Evolutionary conservation across 805 yeast species (phyloP), one percentile per base, ranked within the genome.

Genomic region (Candida pseudoglaebosa): DNA sequence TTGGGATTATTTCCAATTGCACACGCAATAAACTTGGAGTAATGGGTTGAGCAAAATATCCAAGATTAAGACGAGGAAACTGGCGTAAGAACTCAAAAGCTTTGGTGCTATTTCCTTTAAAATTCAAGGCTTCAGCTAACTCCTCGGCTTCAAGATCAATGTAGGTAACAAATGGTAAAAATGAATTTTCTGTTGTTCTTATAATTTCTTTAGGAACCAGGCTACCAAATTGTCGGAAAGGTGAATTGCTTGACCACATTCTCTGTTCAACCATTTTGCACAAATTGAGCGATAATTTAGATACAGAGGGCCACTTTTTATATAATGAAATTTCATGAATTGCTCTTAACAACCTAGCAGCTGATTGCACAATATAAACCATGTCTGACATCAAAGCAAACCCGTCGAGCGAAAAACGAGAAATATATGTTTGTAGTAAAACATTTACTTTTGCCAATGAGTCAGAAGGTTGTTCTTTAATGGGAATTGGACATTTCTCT

Each of bases 371-470:
- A 29, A 93, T 78, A 55, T 86, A 93, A 3, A 87, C 72, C 96
- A 90, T 88, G 65, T 93, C 99, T 0, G 96, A 80, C 73, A 84
- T 79, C 43, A 95, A 62, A 0, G 97, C 96, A 64, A 87, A 86
- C 0, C 98, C 98, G 1, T 84, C 93, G 13, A 93, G 65, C 7
- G 70, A 65, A 17, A 90, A 64, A 26, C 81, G 62, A 1, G 96
- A 84, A n/a, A 93, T 85, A 51, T 85, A 88, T 0, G 96, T 77
- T 54, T 93, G 99, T 9, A 93, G 62, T 26, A 93, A 59, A 5
- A 88, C 77, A 47, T 82, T 88, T 15, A 86, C 75, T 56, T 93
- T 93, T 0, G 95, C 84, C 13, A 77, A 56, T 0, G 90, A 81
- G 42, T 87, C 91, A 32, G 73, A 78, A 0, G 80, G 62, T 3